Evolutionary conservation across 164 flowering plant genomes (phyloP), one percentile per base, ranked within the genome.

Genomic region (Magnolia kwangsiensis): DNA sequence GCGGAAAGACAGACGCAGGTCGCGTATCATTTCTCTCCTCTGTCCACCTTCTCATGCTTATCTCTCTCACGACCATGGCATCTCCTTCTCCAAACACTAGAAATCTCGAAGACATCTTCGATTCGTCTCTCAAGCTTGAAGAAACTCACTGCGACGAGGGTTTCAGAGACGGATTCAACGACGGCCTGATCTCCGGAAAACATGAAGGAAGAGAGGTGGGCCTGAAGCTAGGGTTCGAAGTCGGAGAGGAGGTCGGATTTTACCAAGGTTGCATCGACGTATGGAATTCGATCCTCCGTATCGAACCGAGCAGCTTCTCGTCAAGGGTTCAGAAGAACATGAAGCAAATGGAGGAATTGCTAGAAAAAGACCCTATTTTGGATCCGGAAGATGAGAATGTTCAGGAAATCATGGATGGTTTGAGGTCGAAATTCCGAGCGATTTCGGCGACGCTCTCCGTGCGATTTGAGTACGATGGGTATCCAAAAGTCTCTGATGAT

Each of bases 241-340:
- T 80, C 0, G 91, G 98, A 13, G 94, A 90, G 72, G 95, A 92
- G 78, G 74, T 92, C 69, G 97, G 97, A 21, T 94, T 91, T 73
- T 94, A 94, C 82, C 75, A 77, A 37, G 94, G 98, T 20, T 89
- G 92, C 78, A 75, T 89, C 8, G 87, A 87, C 64, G 84, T 89
- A 10, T 91, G 92, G 95, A 86, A 75, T 77, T 82, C 95, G 0
- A 91, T 83, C 0, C 81, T 89, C 58, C 77, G 65, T 45, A 49
- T 88, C 29, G 87, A 88, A 37, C 86, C 89, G 18, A 75, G 37
- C 50, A 79, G 71, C 13, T 87, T 89, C 80, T 92, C 97, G 1
- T 2, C 86, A 11, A 84, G 93, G 78, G 79, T 89, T n/a, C 85
- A 79, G 75, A 89, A 84, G 76, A 82, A 71, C 67, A 76, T 95